These are phyloP conservation scores for Kingdonia uniflora DNA, from an alignment of 164 flowering plant genomes.

Conservation along the genomic window DNA sequence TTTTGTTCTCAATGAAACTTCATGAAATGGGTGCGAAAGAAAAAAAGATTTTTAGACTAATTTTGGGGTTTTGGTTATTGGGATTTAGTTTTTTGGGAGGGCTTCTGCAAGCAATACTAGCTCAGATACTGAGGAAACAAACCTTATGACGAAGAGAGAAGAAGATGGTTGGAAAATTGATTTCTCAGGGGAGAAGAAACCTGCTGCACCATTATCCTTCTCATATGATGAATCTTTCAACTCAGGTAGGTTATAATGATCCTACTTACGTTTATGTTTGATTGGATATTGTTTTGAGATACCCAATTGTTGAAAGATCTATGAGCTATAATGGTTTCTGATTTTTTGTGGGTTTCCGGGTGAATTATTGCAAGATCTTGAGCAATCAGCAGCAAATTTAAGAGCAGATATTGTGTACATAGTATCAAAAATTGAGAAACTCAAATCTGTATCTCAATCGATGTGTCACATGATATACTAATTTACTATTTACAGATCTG, in stretches of 20 bases:
- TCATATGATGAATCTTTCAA: constrained; percentile 77
- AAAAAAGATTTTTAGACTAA: too few species aligned
- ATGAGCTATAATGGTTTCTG: not conserved
- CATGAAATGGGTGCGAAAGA: too few species aligned
- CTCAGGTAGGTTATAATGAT: constrained; percentile 23
- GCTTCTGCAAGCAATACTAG: constrained; percentile 25
- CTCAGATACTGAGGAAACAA: constrained; percentile 31
- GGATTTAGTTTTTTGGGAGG: constrained; percentile 29
- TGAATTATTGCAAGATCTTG: constrained; percentile 46
- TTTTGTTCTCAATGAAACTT: too few species aligned
- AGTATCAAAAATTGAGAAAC: constrained; percentile 65
- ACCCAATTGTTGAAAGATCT: not conserved
- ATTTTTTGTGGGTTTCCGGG: not conserved
- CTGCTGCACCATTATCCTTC: constrained; percentile 67
- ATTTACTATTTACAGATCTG: too few species aligned
- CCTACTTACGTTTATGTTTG: not conserved
- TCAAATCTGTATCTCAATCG: too few species aligned
- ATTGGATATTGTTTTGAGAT: not conserved
- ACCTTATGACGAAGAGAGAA: constrained; percentile 25
- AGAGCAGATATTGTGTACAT: constrained; percentile 68
- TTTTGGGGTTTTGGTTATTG: too few species aligned
- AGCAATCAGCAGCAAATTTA: constrained; percentile 66
- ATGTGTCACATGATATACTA: too few species aligned
- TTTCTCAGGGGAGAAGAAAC: constrained; percentile 58
- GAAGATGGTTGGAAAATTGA: constrained; percentile 46